Base-by-base conservation (phyloP, 1,139 yeast species). In the Lodderomyces beijingensis region DNA sequence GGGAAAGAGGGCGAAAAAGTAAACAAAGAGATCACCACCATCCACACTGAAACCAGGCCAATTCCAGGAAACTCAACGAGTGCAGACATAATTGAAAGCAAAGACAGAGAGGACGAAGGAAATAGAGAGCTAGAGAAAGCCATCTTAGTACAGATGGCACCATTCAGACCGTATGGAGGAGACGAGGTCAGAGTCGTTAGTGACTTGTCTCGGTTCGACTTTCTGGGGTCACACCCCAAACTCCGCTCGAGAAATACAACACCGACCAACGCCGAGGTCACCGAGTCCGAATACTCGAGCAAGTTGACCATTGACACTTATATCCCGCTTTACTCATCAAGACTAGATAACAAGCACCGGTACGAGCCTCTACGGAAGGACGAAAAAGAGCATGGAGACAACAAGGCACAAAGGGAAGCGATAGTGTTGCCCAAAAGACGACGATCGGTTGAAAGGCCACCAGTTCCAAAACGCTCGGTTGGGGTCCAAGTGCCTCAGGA, bases 181-280 rank as follows among this genome's bases (percentile, higher is more conserved):
- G 49, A 47, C 15, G 55, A 53, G 15, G 41, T 43, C 10, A 39
- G 59, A 29, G 47, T 58, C 9, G 55, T 57, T 1, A 55, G 62
- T 41, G 63, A 58, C 38, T 39, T 49, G 14, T 57, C 64, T n/a
- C 38, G 63, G 25, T 57, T 58, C 34, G 59, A 57, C 28, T 52
- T 43, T 34, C 27, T 13, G 11, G 57, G 53, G 27, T 43, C 46
- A 3, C 25, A 15, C n/a, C 57, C 57, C 3, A 34, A 50, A 33
- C 47, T 41, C 28, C 40, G 61, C 33, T 55, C 62, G 4, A 39
- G 62, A 37, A 53, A 55, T 34, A 38, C 60, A 2, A 52, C 62
- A 5, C 63, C 62, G 3, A 47, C 59, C 10, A 47, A 53, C 12
- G 30, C 45, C 14, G 45, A 44, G 12, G 20, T 34, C 24, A 16